A percentile compares a stretch with the other conserved stretches of the same genome.
Evolutionary conservation across 805 yeast genomes (phyloP).

Genomic region (Nakazawaea ishiwadae): DNA sequence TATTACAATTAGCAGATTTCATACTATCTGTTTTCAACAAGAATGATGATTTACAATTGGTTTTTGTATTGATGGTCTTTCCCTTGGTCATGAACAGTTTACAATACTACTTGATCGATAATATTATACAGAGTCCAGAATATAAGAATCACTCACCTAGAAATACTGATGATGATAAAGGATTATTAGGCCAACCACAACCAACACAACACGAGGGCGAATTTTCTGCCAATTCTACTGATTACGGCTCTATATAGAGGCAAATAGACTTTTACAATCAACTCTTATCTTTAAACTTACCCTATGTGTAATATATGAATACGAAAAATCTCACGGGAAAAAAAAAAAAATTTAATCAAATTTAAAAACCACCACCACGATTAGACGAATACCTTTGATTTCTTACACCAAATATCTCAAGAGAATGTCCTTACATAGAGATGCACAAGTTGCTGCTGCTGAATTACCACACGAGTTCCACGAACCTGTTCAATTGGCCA

Average conservation of each 20-base stretch:
- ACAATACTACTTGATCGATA: slow-evolving; percentile 70
- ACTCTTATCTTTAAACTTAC: neutral
- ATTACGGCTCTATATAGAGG: slow-evolving; percentile 5
- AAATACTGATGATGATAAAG: slow-evolving; percentile 7
- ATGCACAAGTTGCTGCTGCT: neutral
- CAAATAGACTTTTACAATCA: neutral
- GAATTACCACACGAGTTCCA: slow-evolving; percentile 47
- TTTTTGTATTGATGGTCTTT: slow-evolving; percentile 79
- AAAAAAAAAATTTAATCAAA: no score
- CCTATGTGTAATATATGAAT: no score
- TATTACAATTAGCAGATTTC: slow-evolving; percentile 68
- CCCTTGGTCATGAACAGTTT: slow-evolving; percentile 71
- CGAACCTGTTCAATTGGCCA: slow-evolving; percentile 74
- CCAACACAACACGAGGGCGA: neutral
- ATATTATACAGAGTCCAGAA: slow-evolving; percentile 59
- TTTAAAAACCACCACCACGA: neutral
- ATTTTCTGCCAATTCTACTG: no score
- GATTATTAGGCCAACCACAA: slow-evolving; percentile 7
- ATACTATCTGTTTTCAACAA: slow-evolving; percentile 79
- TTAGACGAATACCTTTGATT: slow-evolving; percentile 7
- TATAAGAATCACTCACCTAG: slow-evolving; percentile 22
- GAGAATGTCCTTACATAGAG: slow-evolving; percentile 12
- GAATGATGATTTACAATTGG: slow-evolving; percentile 72
- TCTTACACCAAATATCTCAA: neutral
- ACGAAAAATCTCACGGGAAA: no score